Conservation (phyloP, 306 rosid species). For the Inga oerstediana region DNA sequence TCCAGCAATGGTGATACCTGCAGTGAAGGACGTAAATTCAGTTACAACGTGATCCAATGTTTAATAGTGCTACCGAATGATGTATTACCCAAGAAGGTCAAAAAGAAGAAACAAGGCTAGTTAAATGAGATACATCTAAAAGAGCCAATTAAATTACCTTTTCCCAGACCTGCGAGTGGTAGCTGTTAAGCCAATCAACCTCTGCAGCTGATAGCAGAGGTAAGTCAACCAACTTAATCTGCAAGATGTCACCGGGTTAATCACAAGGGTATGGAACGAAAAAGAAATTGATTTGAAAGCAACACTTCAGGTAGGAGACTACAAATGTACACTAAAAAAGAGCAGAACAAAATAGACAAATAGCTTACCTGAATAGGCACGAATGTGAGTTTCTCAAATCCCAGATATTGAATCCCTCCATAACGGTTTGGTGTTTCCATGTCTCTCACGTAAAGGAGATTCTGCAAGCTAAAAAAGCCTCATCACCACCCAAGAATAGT, state of each 20-base stretch:
- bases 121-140: not conserved
- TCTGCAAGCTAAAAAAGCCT: slow-evolving; percentile 59
- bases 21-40: slow-evolving; percentile 35
- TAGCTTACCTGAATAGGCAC: slow-evolving; percentile 85
- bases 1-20: slow-evolving; percentile 89
- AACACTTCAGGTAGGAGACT: slow-evolving; percentile 18
- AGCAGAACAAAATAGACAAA: not conserved
- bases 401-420: slow-evolving; percentile 81
- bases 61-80: not conserved
- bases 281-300: not conserved
- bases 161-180: slow-evolving; percentile 90
- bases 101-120: not conserved
- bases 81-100: not conserved
- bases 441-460: slow-evolving; percentile 73
- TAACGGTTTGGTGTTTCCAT: slow-evolving; percentile 74
- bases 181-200: slow-evolving; percentile 77
- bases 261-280: not conserved
- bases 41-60: slow-evolving; percentile 9
- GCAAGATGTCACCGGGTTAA: slow-evolving; percentile 36
- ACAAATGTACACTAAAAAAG: not conserved
- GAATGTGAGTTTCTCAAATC: slow-evolving; percentile 89
- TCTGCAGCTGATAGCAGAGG: slow-evolving; percentile 76
- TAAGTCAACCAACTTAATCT: slow-evolving; percentile 80
- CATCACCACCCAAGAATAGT: slow-evolving; percentile 21
- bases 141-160: slow-evolving; percentile 57